Base-by-base conservation (phyloP, 2,329 filamentous ascomycete genomes). In the Plectosphaerella plurivora region DNA sequence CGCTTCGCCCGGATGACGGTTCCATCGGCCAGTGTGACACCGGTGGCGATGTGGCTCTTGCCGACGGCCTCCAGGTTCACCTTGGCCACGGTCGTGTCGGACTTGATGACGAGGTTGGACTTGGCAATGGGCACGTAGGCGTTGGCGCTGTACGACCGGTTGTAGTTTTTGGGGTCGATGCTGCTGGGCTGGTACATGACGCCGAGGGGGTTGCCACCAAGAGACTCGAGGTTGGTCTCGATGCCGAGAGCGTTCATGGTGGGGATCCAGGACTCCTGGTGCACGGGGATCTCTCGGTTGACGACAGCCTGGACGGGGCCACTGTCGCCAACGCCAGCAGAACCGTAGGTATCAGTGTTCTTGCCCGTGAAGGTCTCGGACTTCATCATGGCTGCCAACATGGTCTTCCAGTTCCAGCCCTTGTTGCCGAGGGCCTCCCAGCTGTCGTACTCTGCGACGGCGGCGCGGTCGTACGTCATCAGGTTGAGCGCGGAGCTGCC, bases 151-250 rank as follows among this genome's bases (percentile, higher is more conserved):
- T 79, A 82, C 3, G 75, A 79, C 35, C 79, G 68, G 18, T 66
- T 72, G 56, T 75, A 79, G 41, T 73, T 69, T 5, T 66, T 68
- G 10, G 71, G 68, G 45, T 76, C 68, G 37, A 82, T 72, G 52
- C 73, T 78, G 55, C 70, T 76, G 10, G 79, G 69, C 53, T 78
- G 75, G 35, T 70, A 73, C 63, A 73, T 75, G 7, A 75, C 75
- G 7, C 80, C 80, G 4, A 79, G 61, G 14, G 73, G 73, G 47
- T 76, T 71, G 2, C 79, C 79, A 14, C 70, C 68, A 2, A 82
- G 66, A 9, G 75, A 78, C 47, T 77, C 65, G 1, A 78, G 62
- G 33, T 67, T 71, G 16, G 65, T 67, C 22, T 58, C 42, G 3
- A 72, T 57, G 2, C 76, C 77, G 3, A 82, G 63, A 4, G 59